These are phyloP conservation scores for Aspergillus fumigatus DNA, from an alignment of 2,329 filamentous ascomycete species.

Conservation along the genomic window DNA sequence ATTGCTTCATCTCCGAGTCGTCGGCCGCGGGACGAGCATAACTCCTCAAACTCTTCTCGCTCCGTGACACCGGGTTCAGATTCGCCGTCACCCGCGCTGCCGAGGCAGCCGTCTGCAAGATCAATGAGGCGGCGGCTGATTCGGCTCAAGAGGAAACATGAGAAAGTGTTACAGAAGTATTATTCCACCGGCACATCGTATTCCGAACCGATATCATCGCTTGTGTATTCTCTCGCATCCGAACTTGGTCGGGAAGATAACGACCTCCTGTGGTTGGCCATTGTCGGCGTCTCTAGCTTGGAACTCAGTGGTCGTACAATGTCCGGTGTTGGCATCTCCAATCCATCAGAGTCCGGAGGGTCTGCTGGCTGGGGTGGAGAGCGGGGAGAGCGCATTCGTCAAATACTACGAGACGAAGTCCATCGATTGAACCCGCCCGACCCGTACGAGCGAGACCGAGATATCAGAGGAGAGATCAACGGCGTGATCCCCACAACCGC, in stretches of 20 bases:
- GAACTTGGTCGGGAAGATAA: slow-evolving; percentile 96
- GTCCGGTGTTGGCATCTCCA: slow-evolving; percentile 65
- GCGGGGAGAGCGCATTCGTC: slow-evolving; percentile 76
- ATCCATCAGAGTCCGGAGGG: slow-evolving; percentile 50
- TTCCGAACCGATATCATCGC: slow-evolving; percentile 88
- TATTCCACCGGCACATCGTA: slow-evolving; percentile 86
- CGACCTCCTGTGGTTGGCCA: slow-evolving; percentile 88
- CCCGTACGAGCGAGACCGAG: slow-evolving; percentile 53
- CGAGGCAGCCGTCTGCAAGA: slow-evolving; percentile 64
- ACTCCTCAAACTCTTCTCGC: slow-evolving; percentile 44
- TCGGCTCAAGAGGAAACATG: slow-evolving; percentile 71
- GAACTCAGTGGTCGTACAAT: slow-evolving; percentile 86
- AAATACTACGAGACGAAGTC: slow-evolving; percentile 87
- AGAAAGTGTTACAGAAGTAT: slow-evolving; percentile 71
- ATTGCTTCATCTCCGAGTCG: slow-evolving; percentile 39
- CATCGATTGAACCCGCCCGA: slow-evolving; percentile 82
- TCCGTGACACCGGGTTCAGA: slow-evolving; percentile 42
- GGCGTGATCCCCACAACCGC: slow-evolving; percentile 89
- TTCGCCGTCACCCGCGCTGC: slow-evolving; percentile 36
- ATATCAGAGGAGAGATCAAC: slow-evolving; percentile 61
- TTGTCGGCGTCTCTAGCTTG: slow-evolving; percentile 91
- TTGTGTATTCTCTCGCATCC: slow-evolving; percentile 90
- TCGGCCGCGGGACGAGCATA: slow-evolving; percentile 35
- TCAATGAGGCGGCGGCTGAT: slow-evolving; percentile 69
- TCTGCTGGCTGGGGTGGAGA: slow-evolving; percentile 73